These are phyloP conservation scores for Aristolochia fimbriata DNA, from an alignment of 164 flowering plant species.

Conservation along the genomic window DNA sequence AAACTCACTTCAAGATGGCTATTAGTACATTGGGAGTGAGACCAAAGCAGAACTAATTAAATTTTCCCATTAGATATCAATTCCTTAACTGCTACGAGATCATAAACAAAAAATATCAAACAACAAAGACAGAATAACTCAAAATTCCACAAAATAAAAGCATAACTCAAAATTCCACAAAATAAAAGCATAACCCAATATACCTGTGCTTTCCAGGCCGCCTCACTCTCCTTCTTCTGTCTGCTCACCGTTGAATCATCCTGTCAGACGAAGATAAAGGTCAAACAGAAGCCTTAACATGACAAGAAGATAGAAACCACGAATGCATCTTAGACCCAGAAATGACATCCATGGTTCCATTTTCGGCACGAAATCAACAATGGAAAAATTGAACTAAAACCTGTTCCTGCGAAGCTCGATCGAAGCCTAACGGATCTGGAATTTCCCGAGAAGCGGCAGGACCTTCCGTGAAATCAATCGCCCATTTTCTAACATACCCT, in stretches of 20 bases:
- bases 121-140: not conserved
- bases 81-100: no score
- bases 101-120: not conserved
- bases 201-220: slow-evolving; percentile 91
- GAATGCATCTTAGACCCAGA: not conserved
- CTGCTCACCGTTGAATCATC: slow-evolving; percentile 68
- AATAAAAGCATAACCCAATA: not conserved
- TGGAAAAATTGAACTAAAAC: slow-evolving; percentile 12
- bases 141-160: no score
- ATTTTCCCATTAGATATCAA: no score
- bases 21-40: no score
- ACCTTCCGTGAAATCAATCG: slow-evolving; percentile 66
- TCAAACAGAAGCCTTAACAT: not conserved
- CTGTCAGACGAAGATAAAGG: slow-evolving; percentile 17
- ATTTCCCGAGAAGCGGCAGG: slow-evolving; percentile 63
- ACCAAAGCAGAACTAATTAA: no score
- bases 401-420: slow-evolving; percentile 75
- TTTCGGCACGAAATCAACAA: not conserved
- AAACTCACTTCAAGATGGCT: no score
- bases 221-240: slow-evolving; percentile 90
- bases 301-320: not conserved
- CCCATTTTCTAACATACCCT: slow-evolving; percentile 69
- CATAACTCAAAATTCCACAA: not conserved
- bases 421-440: slow-evolving; percentile 82
- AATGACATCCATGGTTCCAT: not conserved